These are phyloP conservation scores for Debaryomyces tyrocola DNA, from an alignment of 805 yeast species.

Conservation along the genomic window DNA sequence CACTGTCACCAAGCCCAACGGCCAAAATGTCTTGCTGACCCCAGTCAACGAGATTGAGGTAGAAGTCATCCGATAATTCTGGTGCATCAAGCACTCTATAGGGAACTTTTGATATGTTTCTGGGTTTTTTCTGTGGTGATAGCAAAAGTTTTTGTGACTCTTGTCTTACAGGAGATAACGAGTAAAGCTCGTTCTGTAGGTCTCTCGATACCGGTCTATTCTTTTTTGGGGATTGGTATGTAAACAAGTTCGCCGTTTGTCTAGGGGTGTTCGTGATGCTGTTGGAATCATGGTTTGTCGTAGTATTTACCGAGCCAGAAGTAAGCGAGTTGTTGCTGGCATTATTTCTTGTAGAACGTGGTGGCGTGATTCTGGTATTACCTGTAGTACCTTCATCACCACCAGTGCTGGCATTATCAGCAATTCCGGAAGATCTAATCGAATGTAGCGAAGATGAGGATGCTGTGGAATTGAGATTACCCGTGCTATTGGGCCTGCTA, in stretches of 20 bases:
- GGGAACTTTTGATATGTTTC: slow-evolving; percentile 83
- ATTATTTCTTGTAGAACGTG: slow-evolving; percentile 12
- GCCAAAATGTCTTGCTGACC: slow-evolving; percentile 85
- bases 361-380: slow-evolving; percentile 22
- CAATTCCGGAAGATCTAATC: slow-evolving; percentile 1
- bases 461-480: slow-evolving; percentile 10
- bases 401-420: slow-evolving; percentile 3
- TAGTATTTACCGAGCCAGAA: slow-evolving; percentile 1
- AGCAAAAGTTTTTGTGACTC: slow-evolving; percentile 79
- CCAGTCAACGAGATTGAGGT: slow-evolving; percentile 92
- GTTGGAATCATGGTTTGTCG: slow-evolving; percentile 7
- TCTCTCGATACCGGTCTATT: slow-evolving; percentile 62
- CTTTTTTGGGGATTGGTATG: slow-evolving; percentile 72
- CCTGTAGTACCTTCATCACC: slow-evolving; percentile 3
- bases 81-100: slow-evolving; percentile 95
- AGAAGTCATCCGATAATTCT: slow-evolving; percentile 89
- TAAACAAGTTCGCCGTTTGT: slow-evolving; percentile 59
- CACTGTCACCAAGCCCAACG: slow-evolving; percentile 86
- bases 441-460: slow-evolving; percentile 1
- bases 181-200: slow-evolving; percentile 71
- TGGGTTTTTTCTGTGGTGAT: slow-evolving; percentile 76
- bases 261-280: slow-evolving; percentile 38
- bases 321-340: slow-evolving; percentile 2
- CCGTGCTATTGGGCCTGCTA: slow-evolving; percentile 17
- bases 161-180: slow-evolving; percentile 83